Base-by-base conservation (phyloP, 192 early-diverging fungal genomes). In the Haplosporangium gracile region DNA sequence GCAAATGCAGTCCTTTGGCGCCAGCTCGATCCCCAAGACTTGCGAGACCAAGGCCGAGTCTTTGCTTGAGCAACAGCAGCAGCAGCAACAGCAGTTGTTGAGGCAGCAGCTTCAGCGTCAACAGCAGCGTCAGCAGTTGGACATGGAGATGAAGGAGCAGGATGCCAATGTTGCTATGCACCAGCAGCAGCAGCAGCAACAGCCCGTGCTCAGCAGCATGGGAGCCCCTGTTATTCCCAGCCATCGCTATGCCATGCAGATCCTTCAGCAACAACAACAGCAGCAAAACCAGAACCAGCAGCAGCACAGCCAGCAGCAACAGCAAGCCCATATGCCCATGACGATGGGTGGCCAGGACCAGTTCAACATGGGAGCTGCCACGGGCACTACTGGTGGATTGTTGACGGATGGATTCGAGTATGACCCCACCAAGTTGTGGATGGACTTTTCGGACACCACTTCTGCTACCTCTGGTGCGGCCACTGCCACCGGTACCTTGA, bases 231-330 rank as follows among this genome's bases (percentile, higher is more conserved):
- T 86, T 29, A 86, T 86, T 29, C 84, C 84, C 38, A 86, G 84
- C 40, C 84, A 86, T 42, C 78, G 84, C 18, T 86, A 86, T 86
- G 84, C 84, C 24, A 68, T 86, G 75, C 84, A 86, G 42, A 86
- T 86, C 39, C 60, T 86, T 15, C 75, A 76, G n/a, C 84, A 86
- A 38, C 83, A 85, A 29, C 82, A 85, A 26, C 83, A 85, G 36
- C 82, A 85, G 18, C 83, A 85, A 32, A 68, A 71, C 6, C 82
- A 79, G 34, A 74, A 77, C 10, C 81, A 79, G 55, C 82, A 78
- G 22, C 43, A 57, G 32, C 78, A 78, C 16, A 18, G 22, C 26
- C 57, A 70, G 36, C 69, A 74, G 2, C 57, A 79, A 36, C 75
- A 75, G 24, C 74, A 75, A 34, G 63, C 32, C 20, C 75, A 73